These are phyloP conservation scores for Rhamnella rubrinervis DNA, from an alignment of 331 rosid genomes.

Conservation along the genomic window DNA sequence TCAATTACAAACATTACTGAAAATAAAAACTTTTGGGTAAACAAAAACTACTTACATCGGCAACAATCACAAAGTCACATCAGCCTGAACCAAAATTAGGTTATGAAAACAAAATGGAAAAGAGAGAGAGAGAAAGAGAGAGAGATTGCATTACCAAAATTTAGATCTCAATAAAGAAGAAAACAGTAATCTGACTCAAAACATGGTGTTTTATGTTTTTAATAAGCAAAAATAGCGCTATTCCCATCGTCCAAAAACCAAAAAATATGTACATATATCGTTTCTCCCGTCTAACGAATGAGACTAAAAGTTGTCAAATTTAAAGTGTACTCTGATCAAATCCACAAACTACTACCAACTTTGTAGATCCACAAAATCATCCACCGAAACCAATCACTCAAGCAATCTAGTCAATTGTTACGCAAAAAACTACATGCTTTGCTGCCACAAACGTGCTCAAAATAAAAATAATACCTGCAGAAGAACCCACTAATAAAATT, in stretches of 20 bases:
- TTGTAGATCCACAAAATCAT: conserved; percentile 21
- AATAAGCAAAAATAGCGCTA: background rate
- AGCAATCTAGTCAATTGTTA: background rate
- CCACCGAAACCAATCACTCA: background rate
- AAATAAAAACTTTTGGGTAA: conserved; percentile 5
- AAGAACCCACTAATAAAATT: conserved; percentile 76
- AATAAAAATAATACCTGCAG: conserved; percentile 62
- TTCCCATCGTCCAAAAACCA: background rate
- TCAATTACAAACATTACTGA: background rate
- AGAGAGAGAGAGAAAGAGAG: background rate
- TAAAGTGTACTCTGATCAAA: background rate
- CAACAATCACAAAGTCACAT: background rate
- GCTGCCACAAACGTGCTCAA: conserved; percentile 5
- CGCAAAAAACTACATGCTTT: background rate
- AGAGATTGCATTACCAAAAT: background rate
- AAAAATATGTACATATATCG: no score
- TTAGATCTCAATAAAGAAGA: no score
- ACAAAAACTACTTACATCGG: background rate
- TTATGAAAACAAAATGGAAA: background rate
- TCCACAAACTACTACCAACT: background rate
- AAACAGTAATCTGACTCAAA: no score
- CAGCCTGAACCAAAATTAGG: background rate
- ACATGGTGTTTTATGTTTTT: no score
- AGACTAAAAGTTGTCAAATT: background rate
- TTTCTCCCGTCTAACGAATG: background rate